Conservation (phyloP, 2,329 filamentous ascomycete genomes). For the Verticillium nonalfalfae region DNA sequence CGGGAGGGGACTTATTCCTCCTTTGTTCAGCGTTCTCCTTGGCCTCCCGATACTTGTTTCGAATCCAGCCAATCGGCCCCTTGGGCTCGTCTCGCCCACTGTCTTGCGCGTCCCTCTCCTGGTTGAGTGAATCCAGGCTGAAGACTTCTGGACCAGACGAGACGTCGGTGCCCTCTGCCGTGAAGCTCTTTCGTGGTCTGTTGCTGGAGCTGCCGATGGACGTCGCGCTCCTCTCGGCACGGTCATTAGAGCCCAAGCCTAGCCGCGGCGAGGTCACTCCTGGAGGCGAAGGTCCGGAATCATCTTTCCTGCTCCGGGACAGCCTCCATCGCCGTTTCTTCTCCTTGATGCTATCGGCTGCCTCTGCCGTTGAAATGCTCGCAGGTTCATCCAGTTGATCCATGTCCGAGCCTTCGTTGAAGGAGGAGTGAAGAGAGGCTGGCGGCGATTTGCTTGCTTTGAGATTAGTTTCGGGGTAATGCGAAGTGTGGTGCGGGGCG, state of each 20-base stretch:
- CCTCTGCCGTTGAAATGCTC: conserved; percentile 16
- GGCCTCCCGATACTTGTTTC: conserved; percentile 52
- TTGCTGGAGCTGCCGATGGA: conserved; percentile 59
- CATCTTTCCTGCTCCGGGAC: conserved; percentile 56
- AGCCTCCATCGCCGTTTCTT: conserved; percentile 69
- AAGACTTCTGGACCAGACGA: conserved; percentile 16
- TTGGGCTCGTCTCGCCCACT: conserved; percentile 31
- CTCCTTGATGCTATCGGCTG: conserved; percentile 52
- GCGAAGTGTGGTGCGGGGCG: conserved; percentile 29
- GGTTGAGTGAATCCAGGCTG: background rate
- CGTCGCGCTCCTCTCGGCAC: conserved; percentile 60
- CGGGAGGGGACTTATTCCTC: conserved; percentile 50
- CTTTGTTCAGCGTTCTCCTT: conserved; percentile 50
- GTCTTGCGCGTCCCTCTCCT: conserved; percentile 19
- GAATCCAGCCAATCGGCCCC: conserved; percentile 52
- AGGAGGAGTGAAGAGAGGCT: conserved; percentile 68
- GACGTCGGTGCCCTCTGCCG: conserved; percentile 40
- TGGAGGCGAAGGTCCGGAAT: conserved; percentile 36
- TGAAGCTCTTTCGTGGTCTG: conserved; percentile 41
- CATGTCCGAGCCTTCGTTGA: conserved; percentile 75
- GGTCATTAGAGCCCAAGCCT: conserved; percentile 53
- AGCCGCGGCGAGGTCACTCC: conserved; percentile 35
- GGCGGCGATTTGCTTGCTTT: conserved; percentile 68
- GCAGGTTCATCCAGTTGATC: conserved; percentile 62
- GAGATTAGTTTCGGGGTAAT: conserved; percentile 42